A percentile compares a stretch with the other conserved stretches of the same genome.
These are phyloP conservation scores for Triticum urartu DNA, from an alignment of 176 grass and related monocot genomes.

Conservation along the genomic window DNA sequence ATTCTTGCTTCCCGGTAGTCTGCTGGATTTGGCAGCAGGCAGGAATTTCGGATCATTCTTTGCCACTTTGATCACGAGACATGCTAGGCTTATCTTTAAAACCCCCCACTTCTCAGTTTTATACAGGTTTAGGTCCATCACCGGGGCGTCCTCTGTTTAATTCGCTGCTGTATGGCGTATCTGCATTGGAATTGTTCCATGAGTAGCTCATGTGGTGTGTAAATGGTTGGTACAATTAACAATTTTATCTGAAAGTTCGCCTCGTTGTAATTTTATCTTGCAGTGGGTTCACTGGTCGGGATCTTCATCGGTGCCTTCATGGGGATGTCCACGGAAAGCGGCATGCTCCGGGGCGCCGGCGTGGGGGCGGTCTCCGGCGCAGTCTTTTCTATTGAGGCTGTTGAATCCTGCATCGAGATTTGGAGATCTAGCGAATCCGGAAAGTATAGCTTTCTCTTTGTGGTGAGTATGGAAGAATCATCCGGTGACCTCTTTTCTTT, in stretches of 20 bases:
- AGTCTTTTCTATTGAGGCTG: slow-evolving; percentile 87
- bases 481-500: not conserved
- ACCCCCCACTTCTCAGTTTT: not conserved
- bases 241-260: not conserved
- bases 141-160: not conserved
- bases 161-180: not conserved
- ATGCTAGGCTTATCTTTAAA: not conserved
- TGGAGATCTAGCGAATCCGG: slow-evolving; percentile 82
- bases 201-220: not conserved
- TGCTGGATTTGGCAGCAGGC: not conserved
- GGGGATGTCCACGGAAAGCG: slow-evolving; percentile 81
- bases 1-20: not conserved
- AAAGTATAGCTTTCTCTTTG: slow-evolving; percentile 73
- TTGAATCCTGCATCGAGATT: slow-evolving; percentile 85
- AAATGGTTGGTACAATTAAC: too few species aligned
- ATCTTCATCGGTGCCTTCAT: slow-evolving; percentile 73
- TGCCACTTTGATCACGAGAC: not conserved
- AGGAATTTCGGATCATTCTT: not conserved
- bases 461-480: slow-evolving; percentile 54
- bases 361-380: slow-evolving; percentile 85
- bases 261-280: not conserved
- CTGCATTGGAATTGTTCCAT: not conserved
- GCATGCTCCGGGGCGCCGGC: slow-evolving; percentile 70
- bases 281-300: slow-evolving; percentile 83
- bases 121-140: not conserved